These are phyloP conservation scores for Sporisorium scitamineum DNA, from an alignment of 1,284 basidiomycete species.

Conservation along the genomic window DNA sequence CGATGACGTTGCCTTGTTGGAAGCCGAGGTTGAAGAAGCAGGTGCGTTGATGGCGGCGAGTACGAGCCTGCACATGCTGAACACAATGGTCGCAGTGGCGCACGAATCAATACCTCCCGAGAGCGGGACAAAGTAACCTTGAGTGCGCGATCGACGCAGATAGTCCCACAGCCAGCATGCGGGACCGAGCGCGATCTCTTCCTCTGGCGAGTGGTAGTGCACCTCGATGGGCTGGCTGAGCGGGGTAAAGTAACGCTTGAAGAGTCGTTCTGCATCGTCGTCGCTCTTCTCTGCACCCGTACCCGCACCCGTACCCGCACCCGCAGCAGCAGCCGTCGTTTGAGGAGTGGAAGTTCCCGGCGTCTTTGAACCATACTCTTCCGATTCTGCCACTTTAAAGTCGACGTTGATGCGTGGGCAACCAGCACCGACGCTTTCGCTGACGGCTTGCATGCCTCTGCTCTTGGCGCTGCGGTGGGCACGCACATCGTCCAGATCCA, in stretches of 20 bases:
- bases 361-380: constrained; percentile 57
- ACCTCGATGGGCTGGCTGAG: constrained; percentile 72
- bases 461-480: constrained; percentile 82
- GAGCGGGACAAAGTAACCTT: constrained; percentile 95
- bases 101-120: constrained; percentile 99
- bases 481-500: constrained; percentile 94
- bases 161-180: constrained; percentile 99
- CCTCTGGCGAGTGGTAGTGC: constrained; percentile 87
- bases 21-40: background rate
- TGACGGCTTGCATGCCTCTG: constrained; percentile 88
- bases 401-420: constrained; percentile 75
- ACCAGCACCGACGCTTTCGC: constrained; percentile 69
- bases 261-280: constrained; percentile 30
- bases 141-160: constrained; percentile 88
- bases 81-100: constrained; percentile 93
- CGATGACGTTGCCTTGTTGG: constrained; percentile 7
- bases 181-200: constrained; percentile 97
- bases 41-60: constrained; percentile 74
- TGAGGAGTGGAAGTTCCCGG: constrained; percentile 33
- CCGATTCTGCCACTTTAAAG: constrained; percentile 71
- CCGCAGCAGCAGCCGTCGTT: background rate
- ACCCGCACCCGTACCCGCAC: background rate
- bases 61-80: constrained; percentile 94
- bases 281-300: background rate
- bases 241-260: constrained; percentile 40